Percentiles rank a stretch among this genome's conserved stretches.
Conservation (phyloP, 257 asterid genomes). For the Osmanthus fragrans region DNA sequence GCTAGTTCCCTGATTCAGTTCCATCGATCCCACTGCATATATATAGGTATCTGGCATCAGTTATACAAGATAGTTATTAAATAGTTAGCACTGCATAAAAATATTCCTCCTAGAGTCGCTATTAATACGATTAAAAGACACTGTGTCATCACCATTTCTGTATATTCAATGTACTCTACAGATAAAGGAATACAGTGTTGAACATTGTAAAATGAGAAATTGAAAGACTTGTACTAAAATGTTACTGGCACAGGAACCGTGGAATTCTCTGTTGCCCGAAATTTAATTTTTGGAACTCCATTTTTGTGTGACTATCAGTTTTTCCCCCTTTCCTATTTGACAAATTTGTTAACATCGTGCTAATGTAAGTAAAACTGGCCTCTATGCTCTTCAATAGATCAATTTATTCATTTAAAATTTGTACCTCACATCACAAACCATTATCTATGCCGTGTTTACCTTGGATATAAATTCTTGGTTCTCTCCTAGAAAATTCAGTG, state of each 20-base stretch:
- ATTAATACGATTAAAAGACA: neutral
- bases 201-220: neutral
- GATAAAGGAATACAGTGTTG: neutral
- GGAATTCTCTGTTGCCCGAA: slow-evolving; percentile 26
- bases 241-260: slow-evolving; percentile 21
- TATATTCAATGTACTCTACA: neutral
- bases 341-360: slow-evolving; percentile 28
- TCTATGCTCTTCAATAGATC: slow-evolving; percentile 32
- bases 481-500: too few species aligned
- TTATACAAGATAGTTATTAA: too few species aligned
- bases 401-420: slow-evolving; percentile 21
- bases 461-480: neutral
- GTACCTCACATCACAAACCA: neutral
- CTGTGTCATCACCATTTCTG: neutral
- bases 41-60: slow-evolving; percentile 50
- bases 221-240: slow-evolving; percentile 19
- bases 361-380: slow-evolving; percentile 31
- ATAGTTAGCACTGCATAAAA: too few species aligned
- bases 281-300: slow-evolving; percentile 33
- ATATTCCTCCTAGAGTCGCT: too few species aligned
- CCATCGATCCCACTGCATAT: slow-evolving; percentile 40
- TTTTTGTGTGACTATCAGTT: slow-evolving; percentile 32
- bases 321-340: neutral
- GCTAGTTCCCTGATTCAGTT: slow-evolving; percentile 49
- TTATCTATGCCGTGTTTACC: neutral